Evolutionary conservation across 768 basidiomycete genomes (phyloP).

Genomic region (Tulasnella sp.): DNA sequence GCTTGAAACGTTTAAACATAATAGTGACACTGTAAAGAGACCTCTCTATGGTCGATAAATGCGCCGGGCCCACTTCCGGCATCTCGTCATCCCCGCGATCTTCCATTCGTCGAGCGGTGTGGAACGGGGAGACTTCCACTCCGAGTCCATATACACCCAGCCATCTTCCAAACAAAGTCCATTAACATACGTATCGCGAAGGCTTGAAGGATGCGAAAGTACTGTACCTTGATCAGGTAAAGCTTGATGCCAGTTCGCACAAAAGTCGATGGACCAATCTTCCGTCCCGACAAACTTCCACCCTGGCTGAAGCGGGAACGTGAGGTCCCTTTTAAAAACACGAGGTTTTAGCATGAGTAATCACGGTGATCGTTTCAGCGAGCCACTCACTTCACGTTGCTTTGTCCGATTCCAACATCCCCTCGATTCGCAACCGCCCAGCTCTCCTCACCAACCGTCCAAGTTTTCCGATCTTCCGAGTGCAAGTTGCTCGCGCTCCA

Average conservation of each 20-base stretch:
- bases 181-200: not conserved
- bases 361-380: no score
- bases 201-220: not conserved
- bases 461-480: constrained; percentile 57
- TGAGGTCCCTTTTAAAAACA: constrained; percentile 63
- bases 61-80: constrained; percentile 58
- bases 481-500: constrained; percentile 22
- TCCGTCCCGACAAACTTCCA: constrained; percentile 70
- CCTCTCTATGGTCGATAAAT: constrained; percentile 42
- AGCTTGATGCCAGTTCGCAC: constrained; percentile 40
- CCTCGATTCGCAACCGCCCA: constrained; percentile 16
- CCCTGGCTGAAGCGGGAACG: constrained; percentile 60
- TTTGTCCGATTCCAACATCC: constrained; percentile 17
- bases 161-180: constrained; percentile 36
- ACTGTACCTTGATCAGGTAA: constrained; percentile 27
- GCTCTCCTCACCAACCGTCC: constrained; percentile 42
- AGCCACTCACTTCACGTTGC: constrained; percentile 61
- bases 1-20: no score
- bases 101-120: constrained; percentile 33
- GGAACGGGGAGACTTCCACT: constrained; percentile 46
- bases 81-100: constrained; percentile 42
- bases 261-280: constrained; percentile 60
- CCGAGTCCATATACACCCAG: constrained; percentile 74
- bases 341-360: no score
- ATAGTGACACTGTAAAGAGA: no score